These are phyloP conservation scores for Fusarium sp. DNA, from an alignment of 2,329 filamentous ascomycete species.

Conservation along the genomic window DNA sequence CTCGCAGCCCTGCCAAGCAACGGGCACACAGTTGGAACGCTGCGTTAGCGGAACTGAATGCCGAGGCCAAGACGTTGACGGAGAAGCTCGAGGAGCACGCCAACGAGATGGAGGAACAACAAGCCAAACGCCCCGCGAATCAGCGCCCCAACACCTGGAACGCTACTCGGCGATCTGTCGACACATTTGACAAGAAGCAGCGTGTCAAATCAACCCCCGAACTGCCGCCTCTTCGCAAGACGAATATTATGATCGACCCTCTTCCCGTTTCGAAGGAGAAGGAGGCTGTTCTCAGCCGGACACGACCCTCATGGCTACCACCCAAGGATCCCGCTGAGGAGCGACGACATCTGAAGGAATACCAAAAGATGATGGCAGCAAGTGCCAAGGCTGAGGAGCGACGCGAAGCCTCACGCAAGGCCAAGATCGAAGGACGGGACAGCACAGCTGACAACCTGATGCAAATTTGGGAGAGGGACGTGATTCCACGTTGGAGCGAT, in stretches of 20 bases:
- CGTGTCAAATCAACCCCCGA: constrained; percentile 74
- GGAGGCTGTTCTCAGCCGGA: constrained; percentile 82
- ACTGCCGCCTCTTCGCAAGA: constrained; percentile 74
- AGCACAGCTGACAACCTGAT: constrained; percentile 64
- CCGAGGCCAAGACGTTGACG: constrained; percentile 79
- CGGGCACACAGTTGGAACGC: constrained; percentile 80
- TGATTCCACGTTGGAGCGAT: constrained; percentile 79
- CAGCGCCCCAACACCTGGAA: constrained; percentile 56
- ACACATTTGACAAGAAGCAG: constrained; percentile 57
- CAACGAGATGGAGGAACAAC: constrained; percentile 63
- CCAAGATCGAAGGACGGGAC: constrained; percentile 64
- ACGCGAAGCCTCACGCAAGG: constrained; percentile 63
- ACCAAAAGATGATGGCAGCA: constrained; percentile 81
- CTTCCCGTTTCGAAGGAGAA: constrained; percentile 88
- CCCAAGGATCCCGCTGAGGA: constrained; percentile 93
- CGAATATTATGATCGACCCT: constrained; percentile 86
- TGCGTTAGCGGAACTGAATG: constrained; percentile 73
- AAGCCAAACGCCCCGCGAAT: constrained; percentile 46
- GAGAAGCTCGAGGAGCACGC: constrained; percentile 84
- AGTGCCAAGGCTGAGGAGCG: constrained; percentile 70
- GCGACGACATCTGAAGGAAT: constrained; percentile 85
- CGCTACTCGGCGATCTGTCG: constrained; percentile 47
- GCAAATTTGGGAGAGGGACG: constrained; percentile 78
- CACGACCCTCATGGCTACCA: constrained; percentile 84
- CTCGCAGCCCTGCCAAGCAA: constrained; percentile 58